Conservation (phyloP, 2,329 filamentous ascomycete genomes). For the Aspergillus piperis region DNA sequence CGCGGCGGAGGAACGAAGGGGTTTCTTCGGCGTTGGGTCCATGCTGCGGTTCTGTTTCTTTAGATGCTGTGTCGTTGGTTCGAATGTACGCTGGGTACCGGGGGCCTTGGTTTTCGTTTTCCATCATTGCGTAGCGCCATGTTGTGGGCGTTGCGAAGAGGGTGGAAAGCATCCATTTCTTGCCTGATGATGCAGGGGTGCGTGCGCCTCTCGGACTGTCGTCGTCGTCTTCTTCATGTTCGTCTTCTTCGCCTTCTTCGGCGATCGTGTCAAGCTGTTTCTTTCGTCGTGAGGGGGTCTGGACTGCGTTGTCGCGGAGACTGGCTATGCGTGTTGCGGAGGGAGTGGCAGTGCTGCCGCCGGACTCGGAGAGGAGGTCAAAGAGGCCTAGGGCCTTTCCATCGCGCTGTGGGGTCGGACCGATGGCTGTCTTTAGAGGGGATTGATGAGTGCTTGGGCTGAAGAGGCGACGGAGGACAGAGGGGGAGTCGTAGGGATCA, state of each 20-base stretch:
- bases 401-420: conserved; percentile 52
- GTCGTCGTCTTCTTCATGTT: conserved; percentile 28
- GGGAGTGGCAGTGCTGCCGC: conserved; percentile 38
- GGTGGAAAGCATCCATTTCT: conserved; percentile 47
- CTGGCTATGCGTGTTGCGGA: conserved; percentile 31
- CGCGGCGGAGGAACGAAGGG: conserved; percentile 43
- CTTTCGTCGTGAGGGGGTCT: conserved; percentile 41
- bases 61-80: background rate
- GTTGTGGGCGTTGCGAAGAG: conserved; percentile 50
- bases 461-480: conserved; percentile 40
- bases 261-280: conserved; percentile 31
- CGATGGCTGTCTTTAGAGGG: conserved; percentile 44
- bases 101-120: conserved; percentile 29
- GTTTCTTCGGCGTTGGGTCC: conserved; percentile 27
- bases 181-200: conserved; percentile 47
- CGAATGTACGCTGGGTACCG: background rate
- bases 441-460: conserved; percentile 38
- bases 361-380: conserved; percentile 48
- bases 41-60: rapidly evolving
- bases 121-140: conserved; percentile 44
- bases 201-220: conserved; percentile 29
- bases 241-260: conserved; percentile 33
- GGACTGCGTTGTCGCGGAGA: conserved; percentile 30
- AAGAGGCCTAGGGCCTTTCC: conserved; percentile 52
- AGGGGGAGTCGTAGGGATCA: conserved; percentile 50